Conservation (phyloP, 257 asterid genomes). For the Lithospermum erythrorhizon region DNA sequence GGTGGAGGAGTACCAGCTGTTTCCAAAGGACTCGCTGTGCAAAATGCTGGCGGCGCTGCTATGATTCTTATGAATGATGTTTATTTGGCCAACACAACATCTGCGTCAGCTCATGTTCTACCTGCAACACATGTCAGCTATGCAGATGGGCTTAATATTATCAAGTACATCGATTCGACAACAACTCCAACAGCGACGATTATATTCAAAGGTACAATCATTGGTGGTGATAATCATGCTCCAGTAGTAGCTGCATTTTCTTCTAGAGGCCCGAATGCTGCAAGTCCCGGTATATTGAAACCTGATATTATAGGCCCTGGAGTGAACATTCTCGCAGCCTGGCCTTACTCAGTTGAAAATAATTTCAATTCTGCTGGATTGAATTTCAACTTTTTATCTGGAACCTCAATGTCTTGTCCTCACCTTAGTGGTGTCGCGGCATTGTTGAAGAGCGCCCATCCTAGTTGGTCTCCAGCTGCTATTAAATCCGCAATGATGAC, state of each 20-base stretch:
- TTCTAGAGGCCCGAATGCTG: conserved; percentile 1
- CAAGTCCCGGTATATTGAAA: conserved; percentile 7
- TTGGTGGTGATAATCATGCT: conserved; percentile 8
- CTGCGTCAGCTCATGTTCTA: conserved; percentile 1
- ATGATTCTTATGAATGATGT: conserved; percentile 1
- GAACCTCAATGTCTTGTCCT: conserved; percentile 15
- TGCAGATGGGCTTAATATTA: conserved; percentile 1
- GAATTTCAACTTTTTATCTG: conserved; percentile 7
- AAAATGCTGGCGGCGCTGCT: conserved; percentile 9
- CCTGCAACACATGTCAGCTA: conserved; percentile 10
- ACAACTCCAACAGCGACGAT: conserved; percentile 1
- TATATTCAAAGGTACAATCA: conserved; percentile 9
- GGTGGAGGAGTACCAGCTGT: background rate
- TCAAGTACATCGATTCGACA: background rate
- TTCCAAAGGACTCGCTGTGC: background rate
- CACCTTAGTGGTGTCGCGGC: conserved; percentile 17
- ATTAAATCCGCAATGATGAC: conserved; percentile 13
- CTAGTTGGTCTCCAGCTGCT: conserved; percentile 12
- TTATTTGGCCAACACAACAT: background rate
- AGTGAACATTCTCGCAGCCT: conserved; percentile 11
- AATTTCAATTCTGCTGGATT: background rate
- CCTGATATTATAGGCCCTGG: conserved; percentile 17
- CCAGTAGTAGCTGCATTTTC: conserved; percentile 10
- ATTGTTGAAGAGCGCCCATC: conserved; percentile 14
- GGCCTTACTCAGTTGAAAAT: background rate